Evolutionary conservation across 2,329 filamentous ascomycete genomes (phyloP), one percentile per base, ranked within the genome.

Genomic region (Epichloe sibirici): DNA sequence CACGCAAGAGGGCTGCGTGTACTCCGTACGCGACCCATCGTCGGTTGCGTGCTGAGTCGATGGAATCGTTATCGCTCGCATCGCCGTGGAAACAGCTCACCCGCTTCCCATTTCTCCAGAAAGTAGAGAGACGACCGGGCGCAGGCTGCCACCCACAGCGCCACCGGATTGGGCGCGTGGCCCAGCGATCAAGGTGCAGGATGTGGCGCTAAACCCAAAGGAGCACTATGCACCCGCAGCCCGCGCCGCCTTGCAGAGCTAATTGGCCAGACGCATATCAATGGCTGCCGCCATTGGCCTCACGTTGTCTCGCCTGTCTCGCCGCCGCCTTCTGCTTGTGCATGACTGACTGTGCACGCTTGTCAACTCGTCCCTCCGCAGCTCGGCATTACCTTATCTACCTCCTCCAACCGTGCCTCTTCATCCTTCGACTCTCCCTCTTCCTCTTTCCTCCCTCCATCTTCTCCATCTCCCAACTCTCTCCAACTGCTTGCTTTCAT

Each of bases 241-340:
- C 34, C 34, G 11, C 50, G n/a, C 37, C 23, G 43, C 31, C 44
- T 25, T 43, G 35, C 39, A 25, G 37, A 44, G 17, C 43, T 28
- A 31, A 25, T 8, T 12, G 15, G 38, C 47, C 51, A 45, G 43
- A 21, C 28, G 48, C 9, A 28, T 54, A 28, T 54, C 51, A 59
- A 58, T 65, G 62, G 59, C 65, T 67, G 17, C 17, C 17, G 17
- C 17, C 17, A 21, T 21, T 21, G 17, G 65, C 65, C 64, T 67
- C 65, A 67, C 65, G 17, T 21, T 21, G 17, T 21, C 17, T 21
- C 17, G 17, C 17, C 17, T 21, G 17, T 21, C 17, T 21, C 17
- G 17, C 17, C 17, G 17, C 17, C 17, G 17, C 17, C 17, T 21
- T 62, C 39, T n/a, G 23, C n/a, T 8, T 42, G 13, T 42, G 63